Evolutionary conservation across 2,329 filamentous ascomycete species (phyloP), one percentile per base, ranked within the genome.

Genomic region (Harringtonia lauricola): DNA sequence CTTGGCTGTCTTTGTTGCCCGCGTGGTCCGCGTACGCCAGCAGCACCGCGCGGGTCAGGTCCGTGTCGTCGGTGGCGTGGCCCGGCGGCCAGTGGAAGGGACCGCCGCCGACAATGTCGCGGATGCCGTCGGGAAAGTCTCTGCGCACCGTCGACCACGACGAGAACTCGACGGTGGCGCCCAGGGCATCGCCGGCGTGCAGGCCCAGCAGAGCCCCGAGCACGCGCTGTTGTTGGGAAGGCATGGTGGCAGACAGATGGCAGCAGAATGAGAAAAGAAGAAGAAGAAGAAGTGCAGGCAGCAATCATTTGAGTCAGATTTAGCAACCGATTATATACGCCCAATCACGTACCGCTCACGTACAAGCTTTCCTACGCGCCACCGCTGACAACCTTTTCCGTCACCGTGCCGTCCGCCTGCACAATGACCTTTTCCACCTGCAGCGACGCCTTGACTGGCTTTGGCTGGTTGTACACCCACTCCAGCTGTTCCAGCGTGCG

Each of bases 401-500:
- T 60, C 12, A 71, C 66, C 17, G 58, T 62, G 29, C 68, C 68
- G 41, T 70, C 66, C 14, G 58, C 55, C 49, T 64, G 62, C 15
- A 72, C 52, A 36, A 71, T 59, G 42, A 72, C 59, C 58, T 68
- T 68, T 51, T 71, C 64, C 49, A 71, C 60, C 41, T 58, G 60
- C 46, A 64, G 58, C 5, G 68, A 72, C 12, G 68, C 68, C 55
- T 69, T 67, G 57, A 71, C 68, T 1, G 68, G 67, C 49, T 67
- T 65, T 21, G 64, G 62, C 52, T 71, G 67, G 51, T 67, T 55
- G 55, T 71, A 71, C 12, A 71, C 64, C 65, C 66, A 69, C 49
- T 69, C 66, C 30, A 71, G 60, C 52, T 71, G 60, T 51, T 71
- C 68, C 22, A 71, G 62, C 4, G 68, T 70, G 33, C 67, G 66